Base-by-base conservation (phyloP, 352 stramenopile genomes). In the Globisporangium parvum region DNA sequence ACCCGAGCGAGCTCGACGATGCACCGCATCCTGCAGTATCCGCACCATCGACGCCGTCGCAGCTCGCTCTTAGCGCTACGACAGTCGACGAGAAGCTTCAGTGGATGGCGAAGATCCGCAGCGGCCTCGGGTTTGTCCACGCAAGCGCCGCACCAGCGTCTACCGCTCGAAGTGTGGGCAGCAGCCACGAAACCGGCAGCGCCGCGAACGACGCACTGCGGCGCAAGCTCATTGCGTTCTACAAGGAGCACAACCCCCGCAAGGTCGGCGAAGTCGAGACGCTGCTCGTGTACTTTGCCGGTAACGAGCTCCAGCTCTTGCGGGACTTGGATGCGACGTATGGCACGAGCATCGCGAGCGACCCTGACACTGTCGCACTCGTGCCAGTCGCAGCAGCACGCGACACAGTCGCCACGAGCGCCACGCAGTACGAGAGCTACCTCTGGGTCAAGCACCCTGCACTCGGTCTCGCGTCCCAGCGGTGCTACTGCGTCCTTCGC, bases 211-310 rank as follows among this genome's bases (percentile, higher is more conserved):
- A 58, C 14, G 14, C 17, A 40, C 65, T 88, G 21, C 63, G 67
- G 0, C 49, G 57, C 18, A 81, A 82, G 40, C 53, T 98, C 21
- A 55, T 96, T 9, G 80, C 75, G 45, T 98, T 96, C 54, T 98
- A 98, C 58, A 70, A 91, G 59, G 87, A 84, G 39, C 81, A 97
- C 52, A 95, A 96, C 63, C 86, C 91, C 0, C 77, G 88, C 52
- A 95, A 96, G 40, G 64, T 97, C 1, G 68, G 68, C 1, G 87
- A 97, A 42, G 80, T 97, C 6, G 82, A 89, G 21, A 66, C 78
- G 8, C 47, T 91, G 24, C 55, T 89, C 2, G 57, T 71, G 6
- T 86, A 84, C 48, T 91, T 91, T 60, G 46, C 59, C 0, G 81
- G 78, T 9, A 69, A 71, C 0, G 81, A 89, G 60, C 63, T 60